Conservation (phyloP, 2,329 filamentous ascomycete genomes). For the Xylariaceae sp. region DNA sequence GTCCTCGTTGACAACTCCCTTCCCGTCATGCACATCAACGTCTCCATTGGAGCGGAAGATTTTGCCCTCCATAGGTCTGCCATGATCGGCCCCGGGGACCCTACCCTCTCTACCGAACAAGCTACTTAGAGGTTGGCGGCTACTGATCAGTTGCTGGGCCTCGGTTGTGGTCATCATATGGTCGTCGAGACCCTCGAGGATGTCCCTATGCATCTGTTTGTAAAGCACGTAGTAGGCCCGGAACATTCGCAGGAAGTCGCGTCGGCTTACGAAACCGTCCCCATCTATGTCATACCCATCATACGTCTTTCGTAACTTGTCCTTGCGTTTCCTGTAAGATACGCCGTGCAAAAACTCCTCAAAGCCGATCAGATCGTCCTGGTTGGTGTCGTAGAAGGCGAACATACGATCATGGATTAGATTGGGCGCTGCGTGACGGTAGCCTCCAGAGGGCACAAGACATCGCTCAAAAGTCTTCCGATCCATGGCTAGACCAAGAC, state of each 20-base stretch:
- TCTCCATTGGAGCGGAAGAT: constrained; percentile 58
- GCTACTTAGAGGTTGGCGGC: constrained; percentile 71
- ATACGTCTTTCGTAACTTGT: constrained; percentile 71
- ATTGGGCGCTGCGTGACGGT: constrained; percentile 73
- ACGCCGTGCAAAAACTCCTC: constrained; percentile 85
- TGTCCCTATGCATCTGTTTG: constrained; percentile 83
- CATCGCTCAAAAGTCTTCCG: constrained; percentile 89
- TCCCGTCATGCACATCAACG: constrained; percentile 57
- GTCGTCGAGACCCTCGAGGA: constrained; percentile 72
- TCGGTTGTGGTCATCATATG: constrained; percentile 72
- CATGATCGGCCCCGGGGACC: constrained; percentile 59
- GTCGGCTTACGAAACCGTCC: constrained; percentile 79
- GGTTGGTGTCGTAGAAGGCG: constrained; percentile 89
- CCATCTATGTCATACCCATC: constrained; percentile 86
- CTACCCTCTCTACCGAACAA: constrained; percentile 69
- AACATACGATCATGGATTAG: constrained; percentile 96
- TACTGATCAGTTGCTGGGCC: constrained; percentile 70
- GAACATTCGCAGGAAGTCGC: constrained; percentile 88
- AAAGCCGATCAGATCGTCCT: constrained; percentile 84
- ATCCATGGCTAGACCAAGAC: constrained; percentile 79
- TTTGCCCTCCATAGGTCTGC: constrained; percentile 64
- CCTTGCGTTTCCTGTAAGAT: constrained; percentile 63
- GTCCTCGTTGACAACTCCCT: constrained; percentile 55
- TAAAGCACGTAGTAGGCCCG: constrained; percentile 88
- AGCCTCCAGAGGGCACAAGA: constrained; percentile 79